These are phyloP conservation scores for Chrysopogon serrulatus DNA, from an alignment of 176 grass and related monocot genomes.

Conservation along the genomic window DNA sequence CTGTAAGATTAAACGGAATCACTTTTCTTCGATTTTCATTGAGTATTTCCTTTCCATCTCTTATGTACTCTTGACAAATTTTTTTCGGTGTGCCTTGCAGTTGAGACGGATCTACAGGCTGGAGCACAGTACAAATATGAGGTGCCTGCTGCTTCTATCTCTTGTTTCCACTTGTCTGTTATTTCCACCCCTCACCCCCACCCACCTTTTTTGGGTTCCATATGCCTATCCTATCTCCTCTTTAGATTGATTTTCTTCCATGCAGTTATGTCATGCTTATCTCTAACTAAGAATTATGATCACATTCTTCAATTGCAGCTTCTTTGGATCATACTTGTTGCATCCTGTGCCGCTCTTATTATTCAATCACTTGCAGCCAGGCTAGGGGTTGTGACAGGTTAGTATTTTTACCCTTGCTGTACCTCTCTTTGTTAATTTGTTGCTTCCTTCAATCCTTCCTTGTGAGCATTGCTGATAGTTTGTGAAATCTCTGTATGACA, in stretches of 20 bases:
- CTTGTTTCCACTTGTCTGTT: background rate
- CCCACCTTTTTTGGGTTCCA: background rate
- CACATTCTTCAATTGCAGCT: constrained; percentile 48
- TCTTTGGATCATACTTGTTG: constrained; percentile 96
- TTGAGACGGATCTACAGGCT: constrained; percentile 93
- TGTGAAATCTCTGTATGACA: constrained; percentile 27
- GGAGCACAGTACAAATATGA: constrained; percentile 95
- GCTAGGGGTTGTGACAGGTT: constrained; percentile 94
- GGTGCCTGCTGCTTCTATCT: constrained; percentile 39
- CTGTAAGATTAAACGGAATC: constrained; percentile 51
- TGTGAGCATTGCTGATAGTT: constrained; percentile 5
- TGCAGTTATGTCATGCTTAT: constrained; percentile 1
- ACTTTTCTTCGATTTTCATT: background rate
- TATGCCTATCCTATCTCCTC: background rate
- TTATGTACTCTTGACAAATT: background rate
- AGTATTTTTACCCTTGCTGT: background rate
- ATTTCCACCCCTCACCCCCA: no score
- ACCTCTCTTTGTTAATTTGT: constrained; percentile 5
- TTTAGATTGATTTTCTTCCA: background rate
- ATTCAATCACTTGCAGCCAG: constrained; percentile 96
- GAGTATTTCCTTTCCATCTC: background rate
- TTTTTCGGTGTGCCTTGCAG: constrained; percentile 29
- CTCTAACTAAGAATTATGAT: background rate
- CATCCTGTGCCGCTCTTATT: constrained; percentile 92
- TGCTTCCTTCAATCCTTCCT: constrained; percentile 7